Percentiles rank a stretch among this genome's conserved stretches.
These are phyloP conservation scores for Lenwebbia sp. DNA, from an alignment of 345 rosid genomes.

Conservation along the genomic window DNA sequence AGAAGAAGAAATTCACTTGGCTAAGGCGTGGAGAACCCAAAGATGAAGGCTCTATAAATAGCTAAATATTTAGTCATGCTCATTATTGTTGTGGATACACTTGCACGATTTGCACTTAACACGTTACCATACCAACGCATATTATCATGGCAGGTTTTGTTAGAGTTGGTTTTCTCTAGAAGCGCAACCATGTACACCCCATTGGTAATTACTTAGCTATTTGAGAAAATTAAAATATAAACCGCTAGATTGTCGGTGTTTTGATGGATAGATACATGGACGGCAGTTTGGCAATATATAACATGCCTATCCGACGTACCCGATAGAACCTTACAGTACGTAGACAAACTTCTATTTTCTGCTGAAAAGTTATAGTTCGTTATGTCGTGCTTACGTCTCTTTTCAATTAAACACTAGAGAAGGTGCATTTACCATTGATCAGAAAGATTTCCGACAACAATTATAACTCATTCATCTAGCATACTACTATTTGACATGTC, in stretches of 20 bases:
- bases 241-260: not conserved
- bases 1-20: not conserved
- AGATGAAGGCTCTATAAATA: not conserved
- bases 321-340: not conserved
- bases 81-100: not conserved
- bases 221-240: not conserved
- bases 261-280: not conserved
- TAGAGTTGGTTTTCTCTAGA: no score
- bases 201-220: not conserved
- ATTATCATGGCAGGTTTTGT: not conserved
- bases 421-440: not conserved
- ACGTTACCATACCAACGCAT: not conserved
- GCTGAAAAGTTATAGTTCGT: not conserved
- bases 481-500: no score
- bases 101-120: not conserved
- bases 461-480: no score
- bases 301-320: not conserved
- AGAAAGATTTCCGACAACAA: not conserved
- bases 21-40: not conserved
- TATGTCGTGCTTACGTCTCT: not conserved
- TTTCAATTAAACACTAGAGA: not conserved
- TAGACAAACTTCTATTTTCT: not conserved
- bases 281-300: not conserved
- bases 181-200: not conserved
- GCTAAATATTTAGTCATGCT: not conserved